phyloP scores from a whole-genome alignment of 805 yeast genomes.

The Kuraishia hungarica region DNA sequence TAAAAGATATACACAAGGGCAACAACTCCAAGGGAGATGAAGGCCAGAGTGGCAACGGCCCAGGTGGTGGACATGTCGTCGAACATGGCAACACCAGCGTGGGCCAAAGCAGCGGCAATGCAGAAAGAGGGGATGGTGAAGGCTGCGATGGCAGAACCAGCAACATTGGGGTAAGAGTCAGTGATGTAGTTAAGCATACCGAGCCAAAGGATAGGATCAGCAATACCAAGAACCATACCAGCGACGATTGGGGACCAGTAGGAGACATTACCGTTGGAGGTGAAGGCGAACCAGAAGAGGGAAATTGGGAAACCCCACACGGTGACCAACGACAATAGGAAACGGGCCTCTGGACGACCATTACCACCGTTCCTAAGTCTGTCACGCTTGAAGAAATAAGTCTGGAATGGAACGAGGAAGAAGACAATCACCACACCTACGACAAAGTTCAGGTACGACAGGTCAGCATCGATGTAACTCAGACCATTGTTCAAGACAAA shows the following conservation, averaged over 20 bases:
- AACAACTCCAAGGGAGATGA: constrained; percentile 23
- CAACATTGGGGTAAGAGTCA: constrained; percentile 24
- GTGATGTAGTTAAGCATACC: constrained; percentile 26
- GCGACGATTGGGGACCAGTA: constrained; percentile 28
- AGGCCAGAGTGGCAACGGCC: constrained; percentile 25
- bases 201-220: constrained; percentile 26
- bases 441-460: constrained; percentile 24
- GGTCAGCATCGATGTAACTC: constrained; percentile 22
- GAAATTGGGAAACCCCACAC: constrained; percentile 29
- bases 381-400: constrained; percentile 19
- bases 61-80: constrained; percentile 25
- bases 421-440: constrained; percentile 23
- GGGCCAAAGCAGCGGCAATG: constrained; percentile 25
- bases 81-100: constrained; percentile 30
- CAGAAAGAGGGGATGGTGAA: constrained; percentile 27
- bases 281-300: constrained; percentile 26
- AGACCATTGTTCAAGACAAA: constrained; percentile 24
- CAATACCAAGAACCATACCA: constrained; percentile 22
- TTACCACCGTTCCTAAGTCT: constrained; percentile 23
- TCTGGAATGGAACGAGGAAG: constrained; percentile 21
- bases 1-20: constrained; percentile 23
- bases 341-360: constrained; percentile 26
- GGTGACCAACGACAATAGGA: constrained; percentile 20
- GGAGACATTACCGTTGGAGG: constrained; percentile 19
- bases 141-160: constrained; percentile 27